Conservation (phyloP, 345 rosid species). For the Excoecaria agallocha region DNA sequence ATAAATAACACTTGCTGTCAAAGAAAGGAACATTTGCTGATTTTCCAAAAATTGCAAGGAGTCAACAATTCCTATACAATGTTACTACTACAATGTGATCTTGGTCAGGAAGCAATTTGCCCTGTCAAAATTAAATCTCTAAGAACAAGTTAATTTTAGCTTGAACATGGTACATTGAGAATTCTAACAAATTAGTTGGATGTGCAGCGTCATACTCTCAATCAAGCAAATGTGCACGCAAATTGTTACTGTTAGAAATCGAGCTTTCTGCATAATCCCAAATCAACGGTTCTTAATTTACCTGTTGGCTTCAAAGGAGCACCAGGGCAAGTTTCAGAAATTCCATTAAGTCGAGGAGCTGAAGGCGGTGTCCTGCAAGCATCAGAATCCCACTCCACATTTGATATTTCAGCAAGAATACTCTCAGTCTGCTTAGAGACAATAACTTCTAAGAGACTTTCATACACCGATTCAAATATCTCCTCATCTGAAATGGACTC, state of each 20-base stretch:
- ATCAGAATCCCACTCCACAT: constrained; percentile 27
- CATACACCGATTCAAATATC: constrained; percentile 50
- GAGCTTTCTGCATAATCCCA: constrained; percentile 57
- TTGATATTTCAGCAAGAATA: constrained; percentile 29
- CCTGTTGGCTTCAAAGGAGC: constrained; percentile 52
- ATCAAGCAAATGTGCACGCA: constrained; percentile 10
- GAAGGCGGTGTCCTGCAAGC: constrained; percentile 45
- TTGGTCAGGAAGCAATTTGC: constrained; percentile 5
- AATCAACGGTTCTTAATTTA: constrained; percentile 37
- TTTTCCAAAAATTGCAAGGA: constrained; percentile 1
- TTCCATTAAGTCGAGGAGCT: constrained; percentile 32
- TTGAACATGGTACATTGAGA: constrained; percentile 9
- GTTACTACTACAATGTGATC: constrained; percentile 15
- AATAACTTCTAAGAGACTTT: constrained; percentile 50
- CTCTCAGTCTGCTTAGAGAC: constrained; percentile 39
- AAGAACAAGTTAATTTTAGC: constrained; percentile 8
- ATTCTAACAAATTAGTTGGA: constrained; percentile 13
- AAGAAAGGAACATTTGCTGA: constrained; percentile 16
- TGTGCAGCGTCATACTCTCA: constrained; percentile 3
- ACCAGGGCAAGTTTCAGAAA: constrained; percentile 54
- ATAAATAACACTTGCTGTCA: constrained; percentile 7
- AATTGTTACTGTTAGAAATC: constrained; percentile 34
- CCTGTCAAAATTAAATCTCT: constrained; percentile 6
- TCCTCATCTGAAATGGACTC: constrained; percentile 43
- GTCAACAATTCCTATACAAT: constrained; percentile 29